Evolutionary conservation across 306 rosid genomes (phyloP).

Genomic region (Psophocarpus tetragonolobus): DNA sequence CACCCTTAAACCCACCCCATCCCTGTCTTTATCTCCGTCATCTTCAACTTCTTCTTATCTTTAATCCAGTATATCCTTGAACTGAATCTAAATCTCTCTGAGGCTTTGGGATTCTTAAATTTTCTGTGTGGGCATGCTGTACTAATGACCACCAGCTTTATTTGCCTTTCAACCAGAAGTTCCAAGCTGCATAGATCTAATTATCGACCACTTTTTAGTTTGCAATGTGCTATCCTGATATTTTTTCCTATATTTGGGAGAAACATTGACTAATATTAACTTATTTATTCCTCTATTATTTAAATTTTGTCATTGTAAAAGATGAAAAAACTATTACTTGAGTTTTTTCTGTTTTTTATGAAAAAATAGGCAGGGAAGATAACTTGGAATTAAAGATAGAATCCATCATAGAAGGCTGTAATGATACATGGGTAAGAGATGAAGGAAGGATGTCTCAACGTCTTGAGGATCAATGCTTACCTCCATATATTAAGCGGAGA

Average conservation of each 20-base stretch:
- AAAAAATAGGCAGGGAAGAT: slow-evolving; percentile 58
- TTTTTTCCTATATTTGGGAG: background rate
- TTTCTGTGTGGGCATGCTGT: background rate
- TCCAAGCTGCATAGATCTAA: background rate
- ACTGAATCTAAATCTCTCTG: slow-evolving; percentile 7
- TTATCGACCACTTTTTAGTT: background rate
- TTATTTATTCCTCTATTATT: background rate
- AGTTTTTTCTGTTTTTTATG: slow-evolving; percentile 22
- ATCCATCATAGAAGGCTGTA: slow-evolving; percentile 65
- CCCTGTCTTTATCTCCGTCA: no score
- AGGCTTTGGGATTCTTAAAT: background rate
- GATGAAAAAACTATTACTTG: background rate
- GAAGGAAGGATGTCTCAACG: slow-evolving; percentile 37
- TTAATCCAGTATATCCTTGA: slow-evolving; percentile 4
- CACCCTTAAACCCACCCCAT: no score
- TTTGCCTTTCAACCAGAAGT: background rate
- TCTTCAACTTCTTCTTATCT: background rate
- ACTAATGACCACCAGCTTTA: background rate
- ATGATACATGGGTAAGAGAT: slow-evolving; percentile 44
- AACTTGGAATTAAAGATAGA: slow-evolving; percentile 55
- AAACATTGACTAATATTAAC: background rate
- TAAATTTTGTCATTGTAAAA: background rate
- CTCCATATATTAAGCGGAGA: slow-evolving; percentile 47
- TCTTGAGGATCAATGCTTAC: slow-evolving; percentile 40
- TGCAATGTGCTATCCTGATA: background rate